Evolutionary conservation across 176 grass and related monocot genomes (phyloP).

Genomic region (Zea mays): DNA sequence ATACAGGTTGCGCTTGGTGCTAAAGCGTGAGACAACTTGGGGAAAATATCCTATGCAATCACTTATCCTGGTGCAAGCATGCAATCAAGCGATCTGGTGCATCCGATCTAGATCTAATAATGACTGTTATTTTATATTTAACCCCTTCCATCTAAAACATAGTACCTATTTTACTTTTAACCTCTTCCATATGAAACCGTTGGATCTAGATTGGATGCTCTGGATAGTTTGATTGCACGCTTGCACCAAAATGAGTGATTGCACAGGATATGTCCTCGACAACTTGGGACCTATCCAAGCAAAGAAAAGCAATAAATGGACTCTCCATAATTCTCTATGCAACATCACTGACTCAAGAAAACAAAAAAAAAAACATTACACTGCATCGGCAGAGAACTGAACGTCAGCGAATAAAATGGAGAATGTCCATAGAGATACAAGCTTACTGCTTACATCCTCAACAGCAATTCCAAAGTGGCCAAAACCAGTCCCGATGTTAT

Average conservation of each 20-base stretch:
- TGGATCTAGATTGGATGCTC: no score
- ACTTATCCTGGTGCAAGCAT: no score
- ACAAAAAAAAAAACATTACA: neutral
- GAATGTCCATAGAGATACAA: conserved; percentile 4
- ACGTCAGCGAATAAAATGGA: conserved; percentile 4
- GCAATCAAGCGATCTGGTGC: no score
- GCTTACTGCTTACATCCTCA: conserved; percentile 89
- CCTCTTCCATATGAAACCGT: no score
- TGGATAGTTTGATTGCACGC: no score
- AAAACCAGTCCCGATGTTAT: conserved; percentile 77
- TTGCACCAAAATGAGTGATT: no score
- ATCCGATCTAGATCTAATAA: no score
- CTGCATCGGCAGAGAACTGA: neutral
- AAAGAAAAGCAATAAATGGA: conserved; percentile 16
- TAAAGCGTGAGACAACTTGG: neutral
- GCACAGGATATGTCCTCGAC: no score
- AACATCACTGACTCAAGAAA: conserved; percentile 1
- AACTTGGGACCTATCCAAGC: neutral
- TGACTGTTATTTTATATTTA: no score
- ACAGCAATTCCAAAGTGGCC: conserved; percentile 95
- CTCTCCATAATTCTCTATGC: neutral
- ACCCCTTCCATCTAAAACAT: no score
- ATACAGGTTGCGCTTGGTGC: neutral
- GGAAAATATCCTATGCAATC: no score
- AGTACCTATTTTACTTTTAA: no score